Percentiles rank a stretch among this genome's conserved stretches.
phyloP scores from a whole-genome alignment of 129 eudicot genomes.

The Lonicera japonica region DNA sequence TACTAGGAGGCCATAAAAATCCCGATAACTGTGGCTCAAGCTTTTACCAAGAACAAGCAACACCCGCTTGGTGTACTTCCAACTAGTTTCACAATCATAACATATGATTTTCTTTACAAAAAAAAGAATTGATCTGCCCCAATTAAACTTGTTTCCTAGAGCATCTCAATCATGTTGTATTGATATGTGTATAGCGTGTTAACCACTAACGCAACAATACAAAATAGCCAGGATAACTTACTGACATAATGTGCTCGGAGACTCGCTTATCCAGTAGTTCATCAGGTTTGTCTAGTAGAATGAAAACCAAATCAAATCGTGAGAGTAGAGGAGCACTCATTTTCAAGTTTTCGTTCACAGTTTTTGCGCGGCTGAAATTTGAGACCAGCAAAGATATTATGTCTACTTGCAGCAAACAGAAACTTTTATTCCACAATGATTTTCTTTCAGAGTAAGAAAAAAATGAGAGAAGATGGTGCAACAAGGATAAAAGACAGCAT shows the following conservation, averaged over 20 bases:
- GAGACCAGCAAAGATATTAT: neutral
- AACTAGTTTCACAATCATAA: no score
- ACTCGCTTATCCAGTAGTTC: conserved; percentile 77
- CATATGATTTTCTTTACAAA: no score
- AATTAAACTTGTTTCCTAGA: no score
- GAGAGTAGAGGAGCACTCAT: conserved; percentile 83
- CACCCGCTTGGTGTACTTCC: no score
- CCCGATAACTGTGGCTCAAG: no score
- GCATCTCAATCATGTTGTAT: neutral
- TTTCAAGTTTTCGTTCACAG: conserved; percentile 94
- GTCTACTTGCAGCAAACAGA: neutral
- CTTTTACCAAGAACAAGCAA: no score
- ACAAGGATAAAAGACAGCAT: conserved; percentile 5
- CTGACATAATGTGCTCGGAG: conserved; percentile 96
- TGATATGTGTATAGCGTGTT: neutral
- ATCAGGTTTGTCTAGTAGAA: conserved; percentile 89
- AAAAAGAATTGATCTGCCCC: no score
- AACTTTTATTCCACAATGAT: neutral
- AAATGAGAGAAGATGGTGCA: neutral
- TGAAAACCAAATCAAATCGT: conserved; percentile 93
- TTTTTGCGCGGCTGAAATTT: conserved; percentile 87
- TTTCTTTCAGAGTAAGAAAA: neutral
- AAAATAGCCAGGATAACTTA: conserved; percentile 40
- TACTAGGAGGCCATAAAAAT: no score
- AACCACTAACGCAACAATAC: conserved; percentile 2